Evolutionary conservation across 2,329 filamentous ascomycete species (phyloP), one percentile per base, ranked within the genome.

Genomic region (Colletotrichum trifolii): DNA sequence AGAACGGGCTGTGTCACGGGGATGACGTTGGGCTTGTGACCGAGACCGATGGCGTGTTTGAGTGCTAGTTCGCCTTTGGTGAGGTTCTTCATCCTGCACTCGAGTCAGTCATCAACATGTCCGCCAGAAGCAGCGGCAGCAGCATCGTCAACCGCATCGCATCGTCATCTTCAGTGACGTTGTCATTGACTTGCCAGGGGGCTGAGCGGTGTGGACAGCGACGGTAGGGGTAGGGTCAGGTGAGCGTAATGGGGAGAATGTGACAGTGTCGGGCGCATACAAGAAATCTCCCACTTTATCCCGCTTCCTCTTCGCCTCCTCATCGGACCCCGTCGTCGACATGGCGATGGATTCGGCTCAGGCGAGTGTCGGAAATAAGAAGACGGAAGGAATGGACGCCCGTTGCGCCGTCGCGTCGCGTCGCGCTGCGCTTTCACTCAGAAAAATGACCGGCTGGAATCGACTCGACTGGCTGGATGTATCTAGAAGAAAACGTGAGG

Each of bases 21-120:
- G 33, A 84, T 73, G 3, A 77, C 80, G 67, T 82, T 83, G 15
- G 81, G 79, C 47, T 73, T 76, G 36, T 75, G 73, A 61, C 82
- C 82, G 4, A 84, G 76, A 1, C 82, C 81, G 9, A 82, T 71
- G 13, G 77, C 72, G 46, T 82, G 77, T 64, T 83, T 73, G n/a
- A 84, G 69, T 53, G 72, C 73, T 43, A 78, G 64, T 66, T 79
- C 80, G 43, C 76, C 74, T 61, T 81, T 82, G 39, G 79, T 60
- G 6, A 79, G 70, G 46, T 75, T 74, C 15, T 76, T 73, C 46
- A 73, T 74, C 11, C 71, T 67, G 13, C 34, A 3, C 72, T 17
- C 72, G 71, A 10, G 75, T 72, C 50, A 57, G 43, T 36, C 6
- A n/a, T 15, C 1, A 12, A 13, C 13, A 25, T 25, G 3, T 25